Evolutionary conservation across 2,329 filamentous ascomycete genomes (phyloP), one percentile per base, ranked within the genome.

Genomic region (Talaromyces sp.): DNA sequence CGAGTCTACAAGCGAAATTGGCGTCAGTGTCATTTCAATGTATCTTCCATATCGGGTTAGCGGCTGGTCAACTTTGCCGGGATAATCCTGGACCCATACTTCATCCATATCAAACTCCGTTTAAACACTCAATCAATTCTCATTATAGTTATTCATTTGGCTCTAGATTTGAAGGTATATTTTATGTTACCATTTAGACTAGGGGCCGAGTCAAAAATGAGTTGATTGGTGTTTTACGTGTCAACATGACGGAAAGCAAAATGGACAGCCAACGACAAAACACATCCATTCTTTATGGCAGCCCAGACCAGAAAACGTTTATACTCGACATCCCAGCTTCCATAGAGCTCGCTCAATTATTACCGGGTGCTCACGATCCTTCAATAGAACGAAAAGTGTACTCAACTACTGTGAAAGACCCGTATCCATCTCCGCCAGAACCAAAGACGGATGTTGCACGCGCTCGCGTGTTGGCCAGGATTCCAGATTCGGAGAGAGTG

Each of bases 271-370:
- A 27, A 12, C 18, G 18, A 23, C 8, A 27, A 27, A 10, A 23
- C 10, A 53, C 50, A n/a, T 57, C 61, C 7, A 80, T 87, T 44
- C 73, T 88, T 51, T 86, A 83, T 69, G 78, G 82, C 62, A 84
- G 82, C 63, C 57, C 67, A 1, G 68, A 75, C 4, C 62, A 71
- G 7, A 79, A 78, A 5, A 68, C 83, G 34, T 80, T 80, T 16
- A 71, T 88, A 23, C 67, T 88, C 33, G 86, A 88, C 67, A 82
- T 87, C 9, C 85, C 86, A 2, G 70, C 69, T 5, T 87, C 86
- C 0, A 86, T 88, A 60, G 76, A 79, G 18, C 67, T 76, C 6
- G 84, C 82, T 5, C 86, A 88, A 71, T 74, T 73, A 23, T 70
- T 72, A 34, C 34, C 60, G 14, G 28, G 40, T 9, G 5, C 5